phyloP scores from a whole-genome alignment of 306 rosid genomes.

The Cyclanthera cordifolia region DNA sequence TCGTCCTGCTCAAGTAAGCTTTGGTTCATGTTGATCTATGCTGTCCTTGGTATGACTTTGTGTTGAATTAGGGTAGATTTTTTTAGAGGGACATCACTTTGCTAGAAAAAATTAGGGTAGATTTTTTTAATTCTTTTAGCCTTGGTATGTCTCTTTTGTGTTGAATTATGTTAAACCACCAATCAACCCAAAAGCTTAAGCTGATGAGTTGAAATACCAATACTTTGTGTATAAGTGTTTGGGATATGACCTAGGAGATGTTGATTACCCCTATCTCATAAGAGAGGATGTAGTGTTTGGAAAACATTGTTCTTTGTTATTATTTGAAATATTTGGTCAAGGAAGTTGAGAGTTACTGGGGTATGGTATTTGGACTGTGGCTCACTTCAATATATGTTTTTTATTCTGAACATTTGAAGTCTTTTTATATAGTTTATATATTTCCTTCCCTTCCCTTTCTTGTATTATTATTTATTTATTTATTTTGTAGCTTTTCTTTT shows the following conservation, averaged over 20 bases:
- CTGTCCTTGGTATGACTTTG: neutral
- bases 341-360: too few relatives aligned
- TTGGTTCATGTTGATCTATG: constrained; percentile 13
- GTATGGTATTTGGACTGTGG: too few relatives aligned
- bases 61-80: neutral
- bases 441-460: too few relatives aligned
- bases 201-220: too few relatives aligned
- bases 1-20: constrained; percentile 94
- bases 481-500: too few relatives aligned
- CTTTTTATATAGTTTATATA: too few relatives aligned
- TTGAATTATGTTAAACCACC: too few relatives aligned
- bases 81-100: neutral
- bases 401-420: too few relatives aligned
- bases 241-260: neutral
- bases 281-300: neutral
- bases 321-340: neutral
- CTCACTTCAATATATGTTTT: too few relatives aligned
- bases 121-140: neutral
- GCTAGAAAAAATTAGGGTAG: neutral
- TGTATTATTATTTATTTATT: too few relatives aligned
- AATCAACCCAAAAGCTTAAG: too few relatives aligned
- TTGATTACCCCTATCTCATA: neutral
- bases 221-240: neutral
- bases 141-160: neutral
- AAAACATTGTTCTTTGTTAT: neutral